Base-by-base conservation (phyloP, 768 basidiomycete genomes). In the Tricholoma sp. region DNA sequence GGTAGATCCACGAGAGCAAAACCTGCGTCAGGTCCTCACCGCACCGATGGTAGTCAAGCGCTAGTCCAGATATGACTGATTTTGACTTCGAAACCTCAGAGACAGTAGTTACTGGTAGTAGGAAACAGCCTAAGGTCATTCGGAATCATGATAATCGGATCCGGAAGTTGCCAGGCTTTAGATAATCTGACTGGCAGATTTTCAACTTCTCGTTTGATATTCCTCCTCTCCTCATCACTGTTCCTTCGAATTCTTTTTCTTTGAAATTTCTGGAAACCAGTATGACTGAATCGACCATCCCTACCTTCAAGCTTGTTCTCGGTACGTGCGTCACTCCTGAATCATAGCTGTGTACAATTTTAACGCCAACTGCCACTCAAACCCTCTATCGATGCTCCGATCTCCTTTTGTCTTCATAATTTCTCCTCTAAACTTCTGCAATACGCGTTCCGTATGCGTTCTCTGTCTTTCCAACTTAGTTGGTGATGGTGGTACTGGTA, bases 241-340 rank as follows among this genome's bases (percentile, higher is more conserved):
- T 24, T 24, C 24, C 24, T 24, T 24, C 24, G 24, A 63, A 55
- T 58, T 63, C 63, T 61, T 57, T 59, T 59, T 50, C 59, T 57
- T 28, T 45, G 39, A 53, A 53, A 55, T 52, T 52, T 51, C 56
- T 50, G 53, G 55, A 61, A 55, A 53, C 15, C 24, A 58, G 37
- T 48, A 66, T 66, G 65, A 45, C 61, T 36, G 58, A 61, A 6
- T 33, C 56, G 80, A 29, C 84, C 63, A 69, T 95, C 63, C 94
- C 97, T 36, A 92, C 94, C 56, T 99, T 98, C 83, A 99, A 99
- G 77, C 93, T 99, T 72, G 96, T 98, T 59, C 91, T 98, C 62
- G 95, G 95, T 95, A 70, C 68, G 89, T 77, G 13, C 57, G 20
- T 31, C 24, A 41, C 29, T 52, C 29, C 42, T 50, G 54, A 52